Evolutionary conservation across 1,139 yeast species (phyloP).

Genomic region (Debaryomyces nepalensis): DNA sequence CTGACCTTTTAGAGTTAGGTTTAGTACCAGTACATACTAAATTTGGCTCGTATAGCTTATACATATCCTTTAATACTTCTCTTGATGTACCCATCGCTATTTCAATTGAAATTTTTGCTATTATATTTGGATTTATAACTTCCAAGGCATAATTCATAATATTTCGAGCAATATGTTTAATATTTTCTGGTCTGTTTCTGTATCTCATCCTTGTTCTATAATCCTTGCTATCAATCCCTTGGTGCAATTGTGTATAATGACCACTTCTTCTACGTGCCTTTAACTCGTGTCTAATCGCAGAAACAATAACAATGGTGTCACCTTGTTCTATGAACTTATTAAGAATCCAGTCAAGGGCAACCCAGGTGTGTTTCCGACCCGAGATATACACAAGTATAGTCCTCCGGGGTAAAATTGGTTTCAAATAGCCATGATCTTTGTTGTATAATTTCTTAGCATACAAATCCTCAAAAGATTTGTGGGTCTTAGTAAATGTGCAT

Average conservation of each 20-base stretch:
- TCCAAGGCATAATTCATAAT: slow-evolving; percentile 53
- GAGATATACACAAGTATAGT: slow-evolving; percentile 65
- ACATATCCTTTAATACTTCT: slow-evolving; percentile 62
- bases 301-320: slow-evolving; percentile 65
- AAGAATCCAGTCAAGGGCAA: slow-evolving; percentile 72
- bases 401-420: slow-evolving; percentile 55
- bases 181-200: slow-evolving; percentile 41
- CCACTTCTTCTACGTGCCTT: slow-evolving; percentile 6
- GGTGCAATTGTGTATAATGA: not conserved
- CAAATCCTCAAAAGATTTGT: slow-evolving; percentile 45
- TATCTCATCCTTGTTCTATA: slow-evolving; percentile 37
- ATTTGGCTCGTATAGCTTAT: slow-evolving; percentile 66
- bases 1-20: slow-evolving; percentile 47
- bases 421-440: slow-evolving; percentile 20
- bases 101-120: slow-evolving; percentile 65
- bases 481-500: slow-evolving; percentile 53
- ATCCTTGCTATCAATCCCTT: slow-evolving; percentile 28
- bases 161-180: slow-evolving; percentile 41
- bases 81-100: slow-evolving; percentile 63
- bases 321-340: slow-evolving; percentile 58
- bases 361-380: slow-evolving; percentile 81
- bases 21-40: slow-evolving; percentile 66
- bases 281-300: slow-evolving; percentile 31
- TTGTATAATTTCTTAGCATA: slow-evolving; percentile 37
- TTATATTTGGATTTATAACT: slow-evolving; percentile 50